A percentile compares a stretch with the other conserved stretches of the same genome.
phyloP scores from a whole-genome alignment of 495 filamentous ascomycete genomes.

The Penicillium atrosanguineum region DNA sequence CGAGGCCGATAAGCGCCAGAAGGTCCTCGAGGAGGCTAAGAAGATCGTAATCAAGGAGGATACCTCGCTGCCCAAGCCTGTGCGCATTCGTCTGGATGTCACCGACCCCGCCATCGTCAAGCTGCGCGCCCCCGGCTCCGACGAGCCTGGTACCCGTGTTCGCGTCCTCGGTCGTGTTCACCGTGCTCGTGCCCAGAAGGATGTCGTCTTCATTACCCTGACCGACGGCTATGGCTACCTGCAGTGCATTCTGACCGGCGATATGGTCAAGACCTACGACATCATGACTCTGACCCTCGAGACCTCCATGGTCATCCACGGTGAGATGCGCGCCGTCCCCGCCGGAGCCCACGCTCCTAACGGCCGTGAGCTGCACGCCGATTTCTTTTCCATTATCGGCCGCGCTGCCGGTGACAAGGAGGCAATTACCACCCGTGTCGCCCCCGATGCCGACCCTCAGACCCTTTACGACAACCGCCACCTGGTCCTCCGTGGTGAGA shows the following conservation, averaged over 20 bases:
- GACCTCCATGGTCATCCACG: slow-evolving; percentile 82
- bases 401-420: slow-evolving; percentile 86
- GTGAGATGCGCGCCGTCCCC: slow-evolving; percentile 85
- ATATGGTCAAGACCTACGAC: slow-evolving; percentile 89
- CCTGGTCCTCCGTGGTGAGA: slow-evolving; percentile 86
- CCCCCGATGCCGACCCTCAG: slow-evolving; percentile 72
- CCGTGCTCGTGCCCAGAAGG: slow-evolving; percentile 79
- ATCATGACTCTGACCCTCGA: slow-evolving; percentile 84
- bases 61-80: slow-evolving; percentile 69
- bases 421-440: slow-evolving; percentile 88
- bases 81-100: slow-evolving; percentile 69
- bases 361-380: slow-evolving; percentile 88
- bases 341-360: slow-evolving; percentile 76
- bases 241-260: slow-evolving; percentile 82
- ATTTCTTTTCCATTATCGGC: slow-evolving; percentile 86
- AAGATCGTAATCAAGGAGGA: slow-evolving; percentile 84
- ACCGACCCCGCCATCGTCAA: slow-evolving; percentile 58
- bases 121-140: slow-evolving; percentile 53
- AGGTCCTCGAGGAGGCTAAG: slow-evolving; percentile 79
- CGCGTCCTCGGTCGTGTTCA: slow-evolving; percentile 85
- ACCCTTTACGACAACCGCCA: slow-evolving; percentile 88
- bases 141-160: slow-evolving; percentile 70
- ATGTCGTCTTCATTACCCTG: slow-evolving; percentile 81
- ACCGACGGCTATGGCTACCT: slow-evolving; percentile 86
- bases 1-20: slow-evolving; percentile 64